Percentiles rank a stretch among this genome's conserved stretches.
Conservation (phyloP, 495 filamentous ascomycete genomes). For the Aspergillus kassunensis region DNA sequence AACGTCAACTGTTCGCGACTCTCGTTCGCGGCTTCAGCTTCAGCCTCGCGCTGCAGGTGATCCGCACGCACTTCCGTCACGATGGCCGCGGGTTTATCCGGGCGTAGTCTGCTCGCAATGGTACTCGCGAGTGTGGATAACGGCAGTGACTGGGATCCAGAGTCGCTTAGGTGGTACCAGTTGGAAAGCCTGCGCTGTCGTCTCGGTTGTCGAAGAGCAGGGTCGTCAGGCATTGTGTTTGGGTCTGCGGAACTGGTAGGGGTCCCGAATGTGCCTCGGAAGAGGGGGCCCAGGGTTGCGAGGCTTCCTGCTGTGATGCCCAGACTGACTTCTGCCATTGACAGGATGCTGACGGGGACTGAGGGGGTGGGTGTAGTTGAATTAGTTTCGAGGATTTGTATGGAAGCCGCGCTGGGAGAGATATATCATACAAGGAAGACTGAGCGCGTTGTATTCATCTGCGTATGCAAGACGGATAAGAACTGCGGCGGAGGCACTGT, state of each 20-base stretch:
- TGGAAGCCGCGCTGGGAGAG: neutral
- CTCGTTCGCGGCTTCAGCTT: neutral
- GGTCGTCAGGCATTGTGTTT: neutral
- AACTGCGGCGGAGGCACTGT: neutral
- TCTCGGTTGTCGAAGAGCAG: neutral
- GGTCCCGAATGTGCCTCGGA: neutral
- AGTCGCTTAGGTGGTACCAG: neutral
- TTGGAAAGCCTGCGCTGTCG: no score
- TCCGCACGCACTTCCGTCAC: neutral
- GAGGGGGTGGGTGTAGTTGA: neutral
- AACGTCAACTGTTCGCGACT: neutral
- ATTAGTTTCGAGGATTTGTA: neutral
- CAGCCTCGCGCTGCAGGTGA: neutral
- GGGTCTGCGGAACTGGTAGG: no score
- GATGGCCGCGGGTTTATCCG: neutral
- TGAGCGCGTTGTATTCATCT: neutral
- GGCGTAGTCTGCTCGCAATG: neutral
- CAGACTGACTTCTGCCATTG: neutral
- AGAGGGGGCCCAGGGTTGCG: neutral
- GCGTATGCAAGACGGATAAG: neutral
- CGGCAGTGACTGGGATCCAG: neutral
- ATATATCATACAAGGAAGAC: neutral
- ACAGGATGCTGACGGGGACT: neutral
- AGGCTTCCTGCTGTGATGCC: neutral
- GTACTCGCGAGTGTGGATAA: neutral